Evolutionary conservation across 768 basidiomycete species (phyloP), one percentile per base, ranked within the genome.

Genomic region (Mycena vitilis): DNA sequence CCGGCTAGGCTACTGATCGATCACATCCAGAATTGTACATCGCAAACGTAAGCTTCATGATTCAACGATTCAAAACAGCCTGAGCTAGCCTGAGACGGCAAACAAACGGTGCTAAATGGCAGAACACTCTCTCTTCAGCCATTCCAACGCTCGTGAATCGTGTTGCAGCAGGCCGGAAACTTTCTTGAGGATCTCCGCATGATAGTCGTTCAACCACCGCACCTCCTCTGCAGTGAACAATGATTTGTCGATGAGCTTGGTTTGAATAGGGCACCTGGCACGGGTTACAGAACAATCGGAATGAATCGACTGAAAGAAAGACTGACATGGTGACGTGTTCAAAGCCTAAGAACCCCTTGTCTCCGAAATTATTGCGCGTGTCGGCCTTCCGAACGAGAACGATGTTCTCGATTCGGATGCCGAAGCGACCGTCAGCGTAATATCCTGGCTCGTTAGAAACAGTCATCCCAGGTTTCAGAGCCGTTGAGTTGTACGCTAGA

Each of bases 371-470:
- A 62, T 89, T 87, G 10, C 83, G 87, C 0, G 95, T 95, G 60
- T 91, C 78, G 12, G 80, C 90, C 51, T 90, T 86, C 56, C 87
- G 85, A 5, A 97, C 92, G 22, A 97, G 82, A 23, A 96, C 89
- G 49, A 98, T 86, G 78, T 88, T 95, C 81, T 99, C 97, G 73
- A 97, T 94, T 5, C 98, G 90, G 73, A 99, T 95, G 2, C 96
- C 97, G 74, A 91, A 99, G 52, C 85, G 82, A 2, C 96, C 97
- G 73, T 98, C 96, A 10, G 88, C 89, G 76, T 98, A 98, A 77
- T 92, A 97, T 11, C 96, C 95, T 1, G 96, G 96, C 71, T 97
- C 96, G 74, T 98, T 98, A 0, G 95, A 95, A 30, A 98, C 83
- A 0, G 95, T 95, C 93, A 95, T 95, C 11, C 95, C 95, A 7